These are phyloP conservation scores for Colletotrichum sublineola DNA, from an alignment of 2,329 filamentous ascomycete genomes.

Conservation along the genomic window DNA sequence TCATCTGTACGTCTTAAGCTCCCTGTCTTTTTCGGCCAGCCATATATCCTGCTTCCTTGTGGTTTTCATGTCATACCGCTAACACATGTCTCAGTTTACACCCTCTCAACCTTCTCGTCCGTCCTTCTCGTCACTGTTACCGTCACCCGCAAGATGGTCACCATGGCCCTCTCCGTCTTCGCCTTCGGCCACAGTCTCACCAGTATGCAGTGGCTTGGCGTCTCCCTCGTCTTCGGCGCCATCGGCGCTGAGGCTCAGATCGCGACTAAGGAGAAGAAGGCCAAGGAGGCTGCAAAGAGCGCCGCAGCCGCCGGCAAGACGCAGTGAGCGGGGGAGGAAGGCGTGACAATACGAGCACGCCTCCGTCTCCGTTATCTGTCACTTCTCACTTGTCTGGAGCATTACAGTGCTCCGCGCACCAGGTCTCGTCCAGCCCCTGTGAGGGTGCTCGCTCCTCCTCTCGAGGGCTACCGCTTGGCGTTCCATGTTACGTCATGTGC, in stretches of 20 bases:
- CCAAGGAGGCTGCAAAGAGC: conserved; percentile 77
- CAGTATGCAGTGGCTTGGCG: conserved; percentile 93
- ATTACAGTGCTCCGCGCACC: not conserved
- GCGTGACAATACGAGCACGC: not conserved
- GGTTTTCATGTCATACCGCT: conserved; percentile 3
- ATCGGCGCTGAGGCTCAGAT: conserved; percentile 92
- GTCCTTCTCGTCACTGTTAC: conserved; percentile 95
- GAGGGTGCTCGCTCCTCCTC: not conserved
- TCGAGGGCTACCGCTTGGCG: not conserved
- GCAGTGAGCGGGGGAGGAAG: conserved; percentile 33
- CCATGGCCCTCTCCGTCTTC: conserved; percentile 96
- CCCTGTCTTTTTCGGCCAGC: conserved; percentile 9
- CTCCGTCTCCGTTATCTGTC: not conserved
- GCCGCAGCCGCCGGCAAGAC: conserved; percentile 51
- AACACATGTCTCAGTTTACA: conserved; percentile 74
- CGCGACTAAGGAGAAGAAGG: conserved; percentile 84
- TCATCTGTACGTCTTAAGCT: conserved; percentile 77
- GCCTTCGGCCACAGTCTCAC: conserved; percentile 92
- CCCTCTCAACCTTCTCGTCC: conserved; percentile 90
- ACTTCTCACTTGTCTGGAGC: not conserved
- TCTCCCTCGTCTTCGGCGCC: conserved; percentile 92
- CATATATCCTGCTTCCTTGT: not conserved
- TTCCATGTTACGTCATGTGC: not conserved
- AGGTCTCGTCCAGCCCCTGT: not conserved
- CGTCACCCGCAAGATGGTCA: conserved; percentile 98